These are phyloP conservation scores for Fibroporia radiculosa DNA, from an alignment of 768 basidiomycete genomes.

Conservation along the genomic window DNA sequence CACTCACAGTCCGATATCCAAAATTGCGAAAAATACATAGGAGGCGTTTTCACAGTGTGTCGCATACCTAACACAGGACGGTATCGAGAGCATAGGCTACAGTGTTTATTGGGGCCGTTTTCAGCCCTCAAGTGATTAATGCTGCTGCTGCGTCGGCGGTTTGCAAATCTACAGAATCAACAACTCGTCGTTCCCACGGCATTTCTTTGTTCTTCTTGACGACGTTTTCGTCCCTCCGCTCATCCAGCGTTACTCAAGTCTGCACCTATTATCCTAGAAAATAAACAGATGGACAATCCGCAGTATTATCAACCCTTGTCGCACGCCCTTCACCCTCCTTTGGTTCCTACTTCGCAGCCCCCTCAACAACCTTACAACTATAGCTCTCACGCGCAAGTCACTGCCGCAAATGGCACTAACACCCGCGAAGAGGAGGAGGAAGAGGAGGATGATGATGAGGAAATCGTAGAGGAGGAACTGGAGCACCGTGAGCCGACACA, in stretches of 20 bases:
- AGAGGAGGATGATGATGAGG: constrained; percentile 71
- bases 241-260: constrained; percentile 15
- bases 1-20: not conserved
- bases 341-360: constrained; percentile 19
- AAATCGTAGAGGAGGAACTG: constrained; percentile 63
- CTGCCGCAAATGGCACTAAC: constrained; percentile 20
- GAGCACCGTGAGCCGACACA: constrained; percentile 26
- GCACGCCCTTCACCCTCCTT: constrained; percentile 62
- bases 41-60: not conserved
- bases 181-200: constrained; percentile 20
- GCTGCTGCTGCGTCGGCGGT: too few species aligned
- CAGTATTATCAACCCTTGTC: constrained; percentile 80
- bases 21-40: not conserved
- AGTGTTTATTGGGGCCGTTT: too few species aligned
- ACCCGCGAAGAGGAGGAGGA: constrained; percentile 46
- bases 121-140: too few species aligned
- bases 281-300: constrained; percentile 51
- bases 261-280: constrained; percentile 16
- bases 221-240: constrained; percentile 18
- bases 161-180: too few species aligned
- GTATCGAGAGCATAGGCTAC: too few species aligned
- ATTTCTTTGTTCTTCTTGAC: constrained; percentile 18
- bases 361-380: constrained; percentile 24
- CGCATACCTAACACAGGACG: too few species aligned
- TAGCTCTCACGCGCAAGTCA: constrained; percentile 19